A percentile compares a stretch with the other conserved stretches of the same genome.
These are phyloP conservation scores for Coemansia reversa DNA, from an alignment of 192 early-diverging fungal species.

Conservation along the genomic window DNA sequence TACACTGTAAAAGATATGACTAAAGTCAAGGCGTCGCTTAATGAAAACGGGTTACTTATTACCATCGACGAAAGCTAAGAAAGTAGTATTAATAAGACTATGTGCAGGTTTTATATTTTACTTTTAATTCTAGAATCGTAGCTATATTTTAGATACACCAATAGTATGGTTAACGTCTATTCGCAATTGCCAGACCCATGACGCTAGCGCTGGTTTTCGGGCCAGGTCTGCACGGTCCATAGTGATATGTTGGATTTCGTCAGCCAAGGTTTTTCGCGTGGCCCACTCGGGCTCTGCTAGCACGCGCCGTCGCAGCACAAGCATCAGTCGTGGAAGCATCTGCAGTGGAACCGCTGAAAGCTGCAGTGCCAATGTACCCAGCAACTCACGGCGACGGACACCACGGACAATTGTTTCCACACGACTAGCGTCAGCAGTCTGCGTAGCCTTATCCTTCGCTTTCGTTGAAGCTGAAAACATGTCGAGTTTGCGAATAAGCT, in stretches of 20 bases:
- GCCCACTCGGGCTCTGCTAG: constrained; percentile 1
- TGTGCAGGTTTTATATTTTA: too few relatives aligned
- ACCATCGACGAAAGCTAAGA: constrained; percentile 17
- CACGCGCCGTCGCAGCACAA: background rate
- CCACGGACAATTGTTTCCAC: background rate
- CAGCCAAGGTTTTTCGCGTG: background rate
- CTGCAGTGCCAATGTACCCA: constrained; percentile 19
- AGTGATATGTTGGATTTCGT: constrained; percentile 14
- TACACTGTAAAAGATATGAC: constrained; percentile 38
- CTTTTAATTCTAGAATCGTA: too few relatives aligned
- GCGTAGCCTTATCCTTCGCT: background rate
- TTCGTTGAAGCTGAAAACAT: background rate
- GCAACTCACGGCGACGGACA: constrained; percentile 21
- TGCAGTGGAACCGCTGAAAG: constrained; percentile 17
- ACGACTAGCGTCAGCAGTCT: too few relatives aligned
- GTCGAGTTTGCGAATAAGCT: constrained; percentile 6
- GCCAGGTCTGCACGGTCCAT: constrained; percentile 19
- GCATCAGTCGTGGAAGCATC: constrained; percentile 25
- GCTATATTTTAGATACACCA: constrained; percentile 4
- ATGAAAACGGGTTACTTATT: constrained; percentile 11
- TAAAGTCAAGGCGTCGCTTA: constrained; percentile 6
- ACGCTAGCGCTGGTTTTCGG: constrained; percentile 26
- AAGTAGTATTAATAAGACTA: background rate
- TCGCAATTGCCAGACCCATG: constrained; percentile 35
- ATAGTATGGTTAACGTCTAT: background rate